These are phyloP conservation scores for Candida neerlandica DNA, from an alignment of 1,139 yeast species.

Conservation along the genomic window DNA sequence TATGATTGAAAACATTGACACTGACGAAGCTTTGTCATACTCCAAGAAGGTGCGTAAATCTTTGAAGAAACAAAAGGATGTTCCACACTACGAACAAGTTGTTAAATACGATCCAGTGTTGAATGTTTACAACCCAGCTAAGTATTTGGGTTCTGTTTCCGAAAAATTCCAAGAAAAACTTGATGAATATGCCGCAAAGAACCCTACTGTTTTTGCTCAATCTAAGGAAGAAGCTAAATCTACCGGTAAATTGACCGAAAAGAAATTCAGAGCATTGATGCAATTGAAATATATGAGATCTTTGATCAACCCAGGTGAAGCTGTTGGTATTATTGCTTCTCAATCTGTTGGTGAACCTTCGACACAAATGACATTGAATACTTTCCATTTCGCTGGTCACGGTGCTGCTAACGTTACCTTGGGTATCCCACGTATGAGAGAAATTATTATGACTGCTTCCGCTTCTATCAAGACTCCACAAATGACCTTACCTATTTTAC, in stretches of 20 bases:
- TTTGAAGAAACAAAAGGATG: slow-evolving; percentile 62
- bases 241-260: slow-evolving; percentile 64
- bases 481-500: slow-evolving; percentile 86
- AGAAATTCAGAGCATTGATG: slow-evolving; percentile 95
- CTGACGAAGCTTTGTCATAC: slow-evolving; percentile 77
- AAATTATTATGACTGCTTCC: slow-evolving; percentile 98
- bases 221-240: slow-evolving; percentile 46
- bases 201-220: slow-evolving; percentile 56
- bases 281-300: slow-evolving; percentile 98
- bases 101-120: slow-evolving; percentile 86
- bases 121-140: slow-evolving; percentile 83
- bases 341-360: slow-evolving; percentile 99
- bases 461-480: slow-evolving; percentile 95
- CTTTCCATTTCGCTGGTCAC: slow-evolving; percentile 99
- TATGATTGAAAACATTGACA: slow-evolving; percentile 72
- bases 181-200: slow-evolving; percentile 64
- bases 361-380: slow-evolving; percentile 98
- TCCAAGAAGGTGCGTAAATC: slow-evolving; percentile 81
- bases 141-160: slow-evolving; percentile 89
- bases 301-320: slow-evolving; percentile 92
- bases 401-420: slow-evolving; percentile 99
- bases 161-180: slow-evolving; percentile 84
- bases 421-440: slow-evolving; percentile 99
- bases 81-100: slow-evolving; percentile 65
- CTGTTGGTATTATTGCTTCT: slow-evolving; percentile 97